A percentile compares a stretch with the other conserved stretches of the same genome.
These are phyloP conservation scores for Plectosphaerella cucumerina DNA, from an alignment of 2,329 filamentous ascomycete species.

Conservation along the genomic window DNA sequence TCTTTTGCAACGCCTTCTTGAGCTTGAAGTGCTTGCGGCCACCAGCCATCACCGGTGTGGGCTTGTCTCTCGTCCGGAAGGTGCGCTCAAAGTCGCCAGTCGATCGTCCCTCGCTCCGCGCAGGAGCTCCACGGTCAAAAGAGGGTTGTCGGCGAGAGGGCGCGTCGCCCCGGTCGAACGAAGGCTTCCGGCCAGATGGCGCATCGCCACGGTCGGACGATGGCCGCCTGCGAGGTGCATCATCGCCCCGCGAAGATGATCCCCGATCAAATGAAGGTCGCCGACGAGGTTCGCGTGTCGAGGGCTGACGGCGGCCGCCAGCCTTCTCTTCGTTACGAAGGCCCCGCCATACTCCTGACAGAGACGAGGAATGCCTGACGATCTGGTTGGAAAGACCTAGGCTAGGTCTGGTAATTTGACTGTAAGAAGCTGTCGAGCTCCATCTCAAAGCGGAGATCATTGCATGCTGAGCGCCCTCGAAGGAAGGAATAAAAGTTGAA, in stretches of 20 bases:
- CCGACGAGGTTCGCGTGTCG: too few species aligned
- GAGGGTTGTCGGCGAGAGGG: constrained; percentile 16
- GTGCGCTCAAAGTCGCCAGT: too few species aligned
- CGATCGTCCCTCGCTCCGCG: too few species aligned
- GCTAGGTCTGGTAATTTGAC: neutral
- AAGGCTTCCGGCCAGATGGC: neutral
- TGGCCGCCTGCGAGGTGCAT: constrained; percentile 2
- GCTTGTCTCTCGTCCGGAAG: neutral
- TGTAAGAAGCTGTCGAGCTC: constrained; percentile 5
- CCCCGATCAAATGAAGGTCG: too few species aligned
- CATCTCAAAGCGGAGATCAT: constrained; percentile 12
- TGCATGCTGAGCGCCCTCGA: constrained; percentile 7
- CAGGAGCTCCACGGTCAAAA: too few species aligned
- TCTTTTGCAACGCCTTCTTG: constrained; percentile 48
- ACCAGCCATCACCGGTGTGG: neutral
- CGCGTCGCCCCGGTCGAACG: constrained; percentile 13
- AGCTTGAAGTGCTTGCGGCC: constrained; percentile 32
- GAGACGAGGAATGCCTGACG: constrained; percentile 15
- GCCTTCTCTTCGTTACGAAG: constrained; percentile 40
- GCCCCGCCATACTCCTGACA: constrained; percentile 67
- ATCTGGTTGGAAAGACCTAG: neutral
- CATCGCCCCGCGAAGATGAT: constrained; percentile 10
- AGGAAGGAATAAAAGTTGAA: neutral
- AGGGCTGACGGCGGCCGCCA: too few species aligned
- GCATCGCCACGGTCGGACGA: neutral